Conservation (phyloP, 2,329 filamentous ascomycete genomes). For the Xylariaceae sp. region DNA sequence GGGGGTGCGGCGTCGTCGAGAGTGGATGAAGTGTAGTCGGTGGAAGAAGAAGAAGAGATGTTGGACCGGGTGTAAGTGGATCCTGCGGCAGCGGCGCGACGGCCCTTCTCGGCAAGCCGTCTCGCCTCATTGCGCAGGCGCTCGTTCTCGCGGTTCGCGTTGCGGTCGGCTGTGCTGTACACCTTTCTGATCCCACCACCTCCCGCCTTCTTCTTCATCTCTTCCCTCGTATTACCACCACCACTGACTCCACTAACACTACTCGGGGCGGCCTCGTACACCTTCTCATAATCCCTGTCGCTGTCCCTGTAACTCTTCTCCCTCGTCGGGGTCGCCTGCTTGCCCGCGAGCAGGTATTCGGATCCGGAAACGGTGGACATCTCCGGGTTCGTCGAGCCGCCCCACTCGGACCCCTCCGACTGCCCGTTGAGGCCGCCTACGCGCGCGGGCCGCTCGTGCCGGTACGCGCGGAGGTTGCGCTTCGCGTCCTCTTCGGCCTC, state of each 20-base stretch:
- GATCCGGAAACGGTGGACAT: constrained; percentile 59
- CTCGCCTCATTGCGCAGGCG: constrained; percentile 52
- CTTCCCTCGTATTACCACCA: too few species aligned
- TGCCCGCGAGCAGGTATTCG: constrained; percentile 55
- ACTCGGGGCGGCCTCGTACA: too few species aligned
- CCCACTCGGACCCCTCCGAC: constrained; percentile 72
- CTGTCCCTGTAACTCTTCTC: too few species aligned
- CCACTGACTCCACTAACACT: too few species aligned
- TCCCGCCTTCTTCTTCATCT: neutral
- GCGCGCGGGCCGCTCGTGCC: constrained; percentile 76
- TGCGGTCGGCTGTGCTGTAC: constrained; percentile 54
- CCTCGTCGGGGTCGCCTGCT: constrained; percentile 54
- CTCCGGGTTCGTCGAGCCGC: constrained; percentile 65
- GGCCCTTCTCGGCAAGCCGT: constrained; percentile 49
- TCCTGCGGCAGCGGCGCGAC: constrained; percentile 27
- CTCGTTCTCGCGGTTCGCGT: constrained; percentile 46
- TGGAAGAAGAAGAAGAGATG: constrained; percentile 2
- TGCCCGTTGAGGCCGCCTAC: constrained; percentile 86
- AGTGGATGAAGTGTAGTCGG: constrained; percentile 12
- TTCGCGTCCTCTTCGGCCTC: constrained; percentile 58
- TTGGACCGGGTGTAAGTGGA: constrained; percentile 3
- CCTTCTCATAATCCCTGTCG: too few species aligned
- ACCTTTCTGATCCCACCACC: constrained; percentile 54
- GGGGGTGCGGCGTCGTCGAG: neutral
- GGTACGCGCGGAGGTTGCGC: constrained; percentile 73